These are phyloP conservation scores for Scheffersomyces cryptocercus DNA, from an alignment of 1,139 yeast species.

Conservation along the genomic window DNA sequence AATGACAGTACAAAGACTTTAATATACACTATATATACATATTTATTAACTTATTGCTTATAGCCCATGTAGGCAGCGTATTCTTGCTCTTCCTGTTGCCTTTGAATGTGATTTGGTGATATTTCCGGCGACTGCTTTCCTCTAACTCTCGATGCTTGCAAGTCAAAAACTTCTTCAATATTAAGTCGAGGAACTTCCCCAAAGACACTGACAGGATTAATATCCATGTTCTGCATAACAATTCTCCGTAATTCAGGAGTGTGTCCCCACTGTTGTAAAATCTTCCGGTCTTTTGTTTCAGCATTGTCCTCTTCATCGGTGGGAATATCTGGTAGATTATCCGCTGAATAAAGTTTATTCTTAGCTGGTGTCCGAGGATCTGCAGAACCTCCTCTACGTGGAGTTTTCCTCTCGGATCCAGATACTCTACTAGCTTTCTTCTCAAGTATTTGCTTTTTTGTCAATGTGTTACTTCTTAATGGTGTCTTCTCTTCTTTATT, in stretches of 20 bases:
- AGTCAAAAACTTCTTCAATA: constrained; percentile 67
- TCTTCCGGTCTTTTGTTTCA: constrained; percentile 35
- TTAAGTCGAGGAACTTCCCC: constrained; percentile 74
- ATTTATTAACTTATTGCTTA: constrained; percentile 9
- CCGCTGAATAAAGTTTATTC: constrained; percentile 12
- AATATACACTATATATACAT: background rate
- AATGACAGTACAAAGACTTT: background rate
- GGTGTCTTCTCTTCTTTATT: constrained; percentile 9
- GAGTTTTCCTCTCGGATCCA: constrained; percentile 7
- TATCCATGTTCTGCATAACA: constrained; percentile 55
- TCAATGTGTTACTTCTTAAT: constrained; percentile 1
- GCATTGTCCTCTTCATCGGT: constrained; percentile 64
- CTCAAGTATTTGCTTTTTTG: constrained; percentile 6
- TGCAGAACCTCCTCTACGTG: constrained; percentile 2
- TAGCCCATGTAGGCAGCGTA: constrained; percentile 61
- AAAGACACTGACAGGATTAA: constrained; percentile 74
- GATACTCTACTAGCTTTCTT: constrained; percentile 10
- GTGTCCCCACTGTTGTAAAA: constrained; percentile 72
- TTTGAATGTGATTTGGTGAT: constrained; percentile 24
- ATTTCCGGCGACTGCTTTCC: constrained; percentile 57
- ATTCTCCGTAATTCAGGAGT: constrained; percentile 59
- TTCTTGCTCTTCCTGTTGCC: constrained; percentile 44
- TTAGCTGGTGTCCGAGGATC: constrained; percentile 11
- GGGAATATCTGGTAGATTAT: constrained; percentile 45
- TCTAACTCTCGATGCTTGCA: constrained; percentile 47